Evolutionary conservation across 164 flowering plant species (phyloP), one percentile per base, ranked within the genome.

Genomic region (Protea cynaroides): DNA sequence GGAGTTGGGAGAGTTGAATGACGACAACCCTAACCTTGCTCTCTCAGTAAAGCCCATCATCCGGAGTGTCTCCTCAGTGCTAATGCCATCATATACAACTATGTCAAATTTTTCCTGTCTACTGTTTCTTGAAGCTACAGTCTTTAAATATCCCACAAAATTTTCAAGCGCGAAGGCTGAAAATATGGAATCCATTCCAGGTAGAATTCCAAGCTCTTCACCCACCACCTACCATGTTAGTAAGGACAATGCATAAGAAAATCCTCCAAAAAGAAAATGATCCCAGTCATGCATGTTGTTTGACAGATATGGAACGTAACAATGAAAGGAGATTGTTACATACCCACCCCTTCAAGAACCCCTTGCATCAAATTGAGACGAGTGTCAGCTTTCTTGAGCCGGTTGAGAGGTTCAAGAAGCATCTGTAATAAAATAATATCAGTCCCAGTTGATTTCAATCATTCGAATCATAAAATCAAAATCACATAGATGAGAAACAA

Each of bases 151-250:
- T 64, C 85, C 82, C 13, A 83, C 71, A 59, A 83, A 66, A 63
- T 75, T 74, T 68, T 77, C 89, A 56, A 90, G 79, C 49, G 75
- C 84, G 36, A 80, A 44, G 23, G 74, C 74, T n/a, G 91, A 76
- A 73, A 93, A 85, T 56, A 86, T 75, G 19, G 94, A 81, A 74
- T 89, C 97, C 98, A 93, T 90, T 59, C 97, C 97, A 36, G 96
- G 97, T 66, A 93, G 89, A 62, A 90, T 85, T 36, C 94, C 97
- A 69, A 93, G 97, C 85, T 93, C 98, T 79, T 93, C 97, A 64
- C 98, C 96, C 60, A 93, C 90, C 56, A 90, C 84, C 98, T 93
- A 80, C 37, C 53, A 76, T 56, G 65, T 63, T 8, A 59, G 14
- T 59, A 62, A 62, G 9, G 15, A 29, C 63, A 52, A 61, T 61